Evolutionary conservation across 495 filamentous ascomycete genomes (phyloP).

Genomic region (Hyaloscypha bicolor): DNA sequence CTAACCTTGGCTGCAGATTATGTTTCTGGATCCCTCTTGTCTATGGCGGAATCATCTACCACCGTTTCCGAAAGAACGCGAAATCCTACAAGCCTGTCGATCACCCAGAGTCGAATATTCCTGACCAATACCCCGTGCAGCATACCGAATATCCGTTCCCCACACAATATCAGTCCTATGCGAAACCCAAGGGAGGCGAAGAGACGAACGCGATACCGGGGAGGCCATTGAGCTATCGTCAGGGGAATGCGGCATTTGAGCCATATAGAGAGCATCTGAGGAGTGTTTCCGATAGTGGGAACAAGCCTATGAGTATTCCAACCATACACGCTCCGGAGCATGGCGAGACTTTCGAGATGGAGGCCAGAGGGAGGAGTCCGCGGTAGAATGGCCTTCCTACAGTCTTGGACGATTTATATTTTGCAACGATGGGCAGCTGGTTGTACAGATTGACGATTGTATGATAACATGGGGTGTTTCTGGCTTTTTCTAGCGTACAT

Average conservation of each 20-base stretch:
- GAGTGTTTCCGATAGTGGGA: neutral
- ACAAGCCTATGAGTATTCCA: neutral
- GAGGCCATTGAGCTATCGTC: slow-evolving; percentile 21
- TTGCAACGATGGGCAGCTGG: neutral
- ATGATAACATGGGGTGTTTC: neutral
- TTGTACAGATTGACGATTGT: neutral
- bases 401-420: neutral
- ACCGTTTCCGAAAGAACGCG: slow-evolving; percentile 32
- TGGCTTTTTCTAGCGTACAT: neutral
- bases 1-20: slow-evolving; percentile 25
- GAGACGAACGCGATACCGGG: neutral
- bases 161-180: neutral
- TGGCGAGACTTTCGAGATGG: slow-evolving; percentile 26
- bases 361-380: slow-evolving; percentile 4
- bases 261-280: slow-evolving; percentile 5
- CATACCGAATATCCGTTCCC: neutral
- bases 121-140: neutral
- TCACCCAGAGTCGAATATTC: neutral
- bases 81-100: slow-evolving; percentile 21
- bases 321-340: neutral
- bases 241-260: slow-evolving; percentile 25
- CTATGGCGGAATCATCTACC: slow-evolving; percentile 39
- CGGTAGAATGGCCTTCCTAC: slow-evolving; percentile 2
- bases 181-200: neutral
- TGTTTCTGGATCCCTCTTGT: slow-evolving; percentile 37